Conservation (phyloP, 768 basidiomycete genomes). For the Mycena polygramma region DNA sequence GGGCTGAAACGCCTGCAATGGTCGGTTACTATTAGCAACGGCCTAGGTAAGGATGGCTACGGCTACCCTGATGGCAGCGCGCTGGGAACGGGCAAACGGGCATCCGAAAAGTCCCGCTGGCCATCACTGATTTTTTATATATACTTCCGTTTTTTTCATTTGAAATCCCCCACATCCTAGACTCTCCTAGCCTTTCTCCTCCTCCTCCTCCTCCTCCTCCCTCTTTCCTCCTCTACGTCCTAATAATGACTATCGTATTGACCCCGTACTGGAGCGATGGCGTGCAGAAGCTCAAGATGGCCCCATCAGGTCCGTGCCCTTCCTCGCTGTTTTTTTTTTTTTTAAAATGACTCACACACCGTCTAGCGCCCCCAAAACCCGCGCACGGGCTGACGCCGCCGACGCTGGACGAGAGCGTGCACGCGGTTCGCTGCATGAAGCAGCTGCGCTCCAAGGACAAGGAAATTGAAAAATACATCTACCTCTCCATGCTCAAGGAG, state of each 20-base stretch:
- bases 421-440: constrained; percentile 69
- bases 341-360: constrained; percentile 8
- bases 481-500: constrained; percentile 80
- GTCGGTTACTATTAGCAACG: constrained; percentile 9
- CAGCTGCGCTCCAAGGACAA: constrained; percentile 84
- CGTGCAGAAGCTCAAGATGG: constrained; percentile 76
- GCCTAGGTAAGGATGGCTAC: neutral
- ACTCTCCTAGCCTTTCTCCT: constrained; percentile 3
- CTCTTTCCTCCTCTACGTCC: constrained; percentile 2
- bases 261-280: constrained; percentile 82
- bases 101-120: constrained; percentile 7
- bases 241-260: constrained; percentile 69
- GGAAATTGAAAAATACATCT: constrained; percentile 88
- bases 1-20: too few species aligned
- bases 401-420: constrained; percentile 63
- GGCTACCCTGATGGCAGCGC: too few species aligned
- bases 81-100: neutral
- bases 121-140: constrained; percentile 1
- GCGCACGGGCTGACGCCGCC: constrained; percentile 74
- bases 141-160: constrained; percentile 11
- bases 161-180: neutral
- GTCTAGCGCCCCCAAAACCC: constrained; percentile 56
- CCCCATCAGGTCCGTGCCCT: constrained; percentile 63
- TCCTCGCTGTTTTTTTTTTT: constrained; percentile 18
- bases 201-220: constrained; percentile 19